Percentiles rank a stretch among this genome's conserved stretches.
phyloP scores from a whole-genome alignment of 108 stramenopile genomes.

The Fistulifera solaris region DNA sequence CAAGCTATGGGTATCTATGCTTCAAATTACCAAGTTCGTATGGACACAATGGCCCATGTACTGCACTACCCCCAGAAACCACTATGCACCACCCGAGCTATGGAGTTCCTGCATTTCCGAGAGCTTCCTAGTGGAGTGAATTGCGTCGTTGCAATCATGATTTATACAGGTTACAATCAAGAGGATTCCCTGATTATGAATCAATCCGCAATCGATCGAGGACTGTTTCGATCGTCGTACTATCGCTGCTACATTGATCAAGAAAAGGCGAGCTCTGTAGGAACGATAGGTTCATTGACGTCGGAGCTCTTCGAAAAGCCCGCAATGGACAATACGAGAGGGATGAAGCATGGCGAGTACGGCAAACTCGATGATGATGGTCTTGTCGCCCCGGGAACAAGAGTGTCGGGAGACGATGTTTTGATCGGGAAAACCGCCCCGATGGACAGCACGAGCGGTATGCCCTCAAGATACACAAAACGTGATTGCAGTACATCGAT shows the following conservation, averaged over 20 bases:
- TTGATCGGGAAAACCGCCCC: slow-evolving; percentile 97
- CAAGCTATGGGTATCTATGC: slow-evolving; percentile 98
- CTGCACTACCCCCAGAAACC: slow-evolving; percentile 99
- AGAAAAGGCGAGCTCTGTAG: slow-evolving; percentile 77
- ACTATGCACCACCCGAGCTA: slow-evolving; percentile 92
- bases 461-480: slow-evolving; percentile 85
- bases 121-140: slow-evolving; percentile 99
- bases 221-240: slow-evolving; percentile 94
- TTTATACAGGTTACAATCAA: slow-evolving; percentile 99
- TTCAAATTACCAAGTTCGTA: slow-evolving; percentile 95
- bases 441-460: slow-evolving; percentile 49
- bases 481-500: slow-evolving; percentile 92
- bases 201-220: slow-evolving; percentile 96
- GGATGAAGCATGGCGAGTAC: slow-evolving; percentile 94
- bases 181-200: slow-evolving; percentile 99
- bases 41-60: slow-evolving; percentile 99
- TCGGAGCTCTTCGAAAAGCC: slow-evolving; percentile 92
- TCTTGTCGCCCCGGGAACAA: slow-evolving; percentile 89
- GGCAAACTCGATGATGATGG: slow-evolving; percentile 98
- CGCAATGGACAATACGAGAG: slow-evolving; percentile 61
- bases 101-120: slow-evolving; percentile 97
- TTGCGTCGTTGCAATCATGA: slow-evolving; percentile 94
- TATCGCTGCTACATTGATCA: slow-evolving; percentile 91
- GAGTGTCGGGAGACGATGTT: slow-evolving; percentile 93
- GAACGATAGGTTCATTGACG: slow-evolving; percentile 67